Evolutionary conservation across 768 basidiomycete genomes (phyloP).

Genomic region (Boletus subcaerulescens): DNA sequence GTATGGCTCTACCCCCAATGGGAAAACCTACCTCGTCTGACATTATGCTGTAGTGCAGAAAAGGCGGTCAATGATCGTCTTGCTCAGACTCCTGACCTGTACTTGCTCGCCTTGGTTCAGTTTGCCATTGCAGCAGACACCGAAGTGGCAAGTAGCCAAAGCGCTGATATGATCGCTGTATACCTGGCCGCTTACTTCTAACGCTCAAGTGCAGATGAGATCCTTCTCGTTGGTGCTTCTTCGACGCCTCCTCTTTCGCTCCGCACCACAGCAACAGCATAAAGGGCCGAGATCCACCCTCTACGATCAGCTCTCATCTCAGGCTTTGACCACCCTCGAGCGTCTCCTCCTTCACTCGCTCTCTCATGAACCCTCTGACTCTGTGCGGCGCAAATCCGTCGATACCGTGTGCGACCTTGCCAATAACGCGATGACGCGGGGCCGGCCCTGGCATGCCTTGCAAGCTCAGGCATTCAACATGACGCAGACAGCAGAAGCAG

Average conservation of each 20-base stretch:
- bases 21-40: slow-evolving; percentile 4
- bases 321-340: slow-evolving; percentile 65
- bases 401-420: slow-evolving; percentile 78
- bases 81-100: slow-evolving; percentile 73
- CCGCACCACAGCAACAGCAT: slow-evolving; percentile 38
- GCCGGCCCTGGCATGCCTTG: slow-evolving; percentile 78
- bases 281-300: slow-evolving; percentile 51
- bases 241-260: slow-evolving; percentile 72
- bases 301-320: slow-evolving; percentile 72
- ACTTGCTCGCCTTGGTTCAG: slow-evolving; percentile 74
- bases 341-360: slow-evolving; percentile 70
- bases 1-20: slow-evolving; percentile 32
- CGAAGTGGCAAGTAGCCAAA: slow-evolving; percentile 59
- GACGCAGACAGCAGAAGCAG: slow-evolving; percentile 37
- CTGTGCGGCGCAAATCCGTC: slow-evolving; percentile 67
- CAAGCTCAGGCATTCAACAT: slow-evolving; percentile 71
- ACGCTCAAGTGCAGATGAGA: slow-evolving; percentile 57
- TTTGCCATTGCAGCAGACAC: slow-evolving; percentile 76
- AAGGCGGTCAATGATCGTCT: slow-evolving; percentile 79
- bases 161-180: not conserved
- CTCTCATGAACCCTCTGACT: slow-evolving; percentile 51
- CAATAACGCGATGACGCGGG: slow-evolving; percentile 69
- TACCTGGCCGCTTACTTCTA: slow-evolving; percentile 4
- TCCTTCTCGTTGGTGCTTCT: slow-evolving; percentile 81
- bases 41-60: slow-evolving; percentile 53